These are phyloP conservation scores for Tetrapyrgos nigripes DNA, from an alignment of 1,284 basidiomycete genomes.

Conservation along the genomic window DNA sequence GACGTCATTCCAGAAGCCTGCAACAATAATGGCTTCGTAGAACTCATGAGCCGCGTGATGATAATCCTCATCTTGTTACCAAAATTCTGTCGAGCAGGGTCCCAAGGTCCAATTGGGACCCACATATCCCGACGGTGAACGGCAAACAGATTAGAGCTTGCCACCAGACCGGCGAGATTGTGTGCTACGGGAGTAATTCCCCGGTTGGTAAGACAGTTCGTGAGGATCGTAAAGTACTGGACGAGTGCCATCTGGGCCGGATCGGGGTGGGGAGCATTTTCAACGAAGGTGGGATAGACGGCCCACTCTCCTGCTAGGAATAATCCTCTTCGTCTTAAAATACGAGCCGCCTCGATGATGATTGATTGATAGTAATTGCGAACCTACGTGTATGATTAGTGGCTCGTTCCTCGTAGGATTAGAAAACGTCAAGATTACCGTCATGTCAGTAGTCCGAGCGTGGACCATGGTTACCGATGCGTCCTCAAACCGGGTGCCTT, in stretches of 20 bases:
- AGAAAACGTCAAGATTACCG: slow-evolving; percentile 41
- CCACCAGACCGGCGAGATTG: neutral
- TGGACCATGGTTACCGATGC: slow-evolving; percentile 68
- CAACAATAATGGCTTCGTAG: slow-evolving; percentile 47
- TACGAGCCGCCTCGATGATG: slow-evolving; percentile 59
- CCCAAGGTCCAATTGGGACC: slow-evolving; percentile 61
- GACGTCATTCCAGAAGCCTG: slow-evolving; percentile 30
- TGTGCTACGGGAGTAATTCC: slow-evolving; percentile 40
- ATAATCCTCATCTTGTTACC: slow-evolving; percentile 42
- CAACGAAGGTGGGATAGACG: slow-evolving; percentile 43
- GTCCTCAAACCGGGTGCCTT: slow-evolving; percentile 52
- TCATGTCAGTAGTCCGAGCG: slow-evolving; percentile 61
- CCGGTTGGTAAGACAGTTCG: slow-evolving; percentile 35
- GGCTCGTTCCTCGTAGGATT: too few species aligned
- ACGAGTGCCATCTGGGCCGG: slow-evolving; percentile 26
- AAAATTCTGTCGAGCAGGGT: slow-evolving; percentile 35
- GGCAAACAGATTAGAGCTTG: neutral
- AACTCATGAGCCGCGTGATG: slow-evolving; percentile 40
- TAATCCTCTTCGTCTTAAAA: slow-evolving; percentile 68
- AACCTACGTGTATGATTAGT: slow-evolving; percentile 42
- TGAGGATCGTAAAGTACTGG: slow-evolving; percentile 53
- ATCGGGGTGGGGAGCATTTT: slow-evolving; percentile 10
- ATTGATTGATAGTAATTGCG: slow-evolving; percentile 51
- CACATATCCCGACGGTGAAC: slow-evolving; percentile 1
- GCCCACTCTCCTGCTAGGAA: slow-evolving; percentile 72